Conservation (phyloP, 2,329 filamentous ascomycete genomes). For the Colletotrichum coccodes region DNA sequence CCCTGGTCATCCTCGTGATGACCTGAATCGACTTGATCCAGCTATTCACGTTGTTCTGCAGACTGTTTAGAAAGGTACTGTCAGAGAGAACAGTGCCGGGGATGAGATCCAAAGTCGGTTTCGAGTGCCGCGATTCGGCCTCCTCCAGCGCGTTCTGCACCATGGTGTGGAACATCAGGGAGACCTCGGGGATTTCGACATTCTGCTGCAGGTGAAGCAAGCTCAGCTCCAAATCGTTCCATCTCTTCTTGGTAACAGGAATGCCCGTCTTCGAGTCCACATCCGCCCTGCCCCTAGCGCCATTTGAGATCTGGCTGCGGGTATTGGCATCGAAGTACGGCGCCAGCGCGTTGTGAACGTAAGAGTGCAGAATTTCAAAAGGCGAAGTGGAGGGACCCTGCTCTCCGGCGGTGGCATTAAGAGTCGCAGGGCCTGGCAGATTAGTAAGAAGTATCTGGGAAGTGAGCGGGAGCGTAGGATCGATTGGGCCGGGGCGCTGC, state of each 20-base stretch:
- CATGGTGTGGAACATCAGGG: constrained; percentile 86
- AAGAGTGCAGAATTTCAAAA: constrained; percentile 91
- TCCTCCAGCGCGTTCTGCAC: constrained; percentile 88
- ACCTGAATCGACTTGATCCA: constrained; percentile 99
- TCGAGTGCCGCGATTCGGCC: constrained; percentile 72
- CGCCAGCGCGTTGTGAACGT: constrained; percentile 89
- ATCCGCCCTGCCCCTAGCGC: constrained; percentile 79
- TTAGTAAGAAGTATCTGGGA: constrained; percentile 94
- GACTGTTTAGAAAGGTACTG: constrained; percentile 90
- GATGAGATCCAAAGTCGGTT: constrained; percentile 82
- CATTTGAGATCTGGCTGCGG: constrained; percentile 75
- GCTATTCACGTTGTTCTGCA: constrained; percentile 92
- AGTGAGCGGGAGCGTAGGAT: constrained; percentile 82
- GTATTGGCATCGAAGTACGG: constrained; percentile 98
- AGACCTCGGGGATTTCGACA: constrained; percentile 94
- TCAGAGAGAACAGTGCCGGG: constrained; percentile 82
- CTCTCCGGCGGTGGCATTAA: constrained; percentile 73
- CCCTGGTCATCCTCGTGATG: constrained; percentile 93
- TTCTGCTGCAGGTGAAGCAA: constrained; percentile 95
- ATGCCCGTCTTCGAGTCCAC: constrained; percentile 94
- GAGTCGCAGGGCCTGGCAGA: constrained; percentile 81
- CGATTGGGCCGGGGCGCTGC: constrained; percentile 81
- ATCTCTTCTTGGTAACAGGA: constrained; percentile 95
- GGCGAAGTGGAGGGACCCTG: constrained; percentile 81
- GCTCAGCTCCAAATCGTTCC: constrained; percentile 92